Evolutionary conservation across 177 flowering plant genomes (phyloP), one percentile per base, ranked within the genome.

Genomic region (Telopea speciosissima): DNA sequence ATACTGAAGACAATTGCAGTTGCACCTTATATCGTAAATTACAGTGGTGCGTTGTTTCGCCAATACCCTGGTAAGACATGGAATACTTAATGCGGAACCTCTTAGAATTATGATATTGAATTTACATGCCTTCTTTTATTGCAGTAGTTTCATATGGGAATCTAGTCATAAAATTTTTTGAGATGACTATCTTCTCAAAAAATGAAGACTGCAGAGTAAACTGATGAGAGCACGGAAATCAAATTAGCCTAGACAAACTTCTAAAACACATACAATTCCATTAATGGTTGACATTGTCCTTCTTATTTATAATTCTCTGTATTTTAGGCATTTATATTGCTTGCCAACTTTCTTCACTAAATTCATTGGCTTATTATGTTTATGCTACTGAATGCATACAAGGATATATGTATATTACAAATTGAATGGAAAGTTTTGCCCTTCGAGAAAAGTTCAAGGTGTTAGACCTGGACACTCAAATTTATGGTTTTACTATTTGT

Each of bases 31-130:
- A 76, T 92, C 45, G 79, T 95, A 65, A 95, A 95, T 69, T 95
- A 92, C 82, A 87, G 74, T 73, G 97, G 99, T 79, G 99, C 99
- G 10, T 71, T 95, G 36, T 95, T 95, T 78, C 97, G 99, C 69
- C 99, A 90, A 79, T 92, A 95, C 70, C 97, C 99, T 66, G 99
- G 99, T 92, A 81, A 70, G 78, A 31, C 5, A 25, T 60, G 45
- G 42, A 60, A 60, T 24, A 21, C 24, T 64, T 63, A 23, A 26
- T 45, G 33, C 58, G 64, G 61, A 10, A 33, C 22, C 14, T 13
- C 1, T 24, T n/a, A n/a, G 8, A 16, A 22, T 58, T 22, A 36
- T 62, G 59, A 13, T 31, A 52, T 25, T 24, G 62, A 16, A 49
- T 49, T 49, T 49, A 3, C 54, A 49, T 49, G 54, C 19, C 54